Evolutionary conservation across 2,329 filamentous ascomycete genomes (phyloP).

Genomic region (Onygenales sp.): DNA sequence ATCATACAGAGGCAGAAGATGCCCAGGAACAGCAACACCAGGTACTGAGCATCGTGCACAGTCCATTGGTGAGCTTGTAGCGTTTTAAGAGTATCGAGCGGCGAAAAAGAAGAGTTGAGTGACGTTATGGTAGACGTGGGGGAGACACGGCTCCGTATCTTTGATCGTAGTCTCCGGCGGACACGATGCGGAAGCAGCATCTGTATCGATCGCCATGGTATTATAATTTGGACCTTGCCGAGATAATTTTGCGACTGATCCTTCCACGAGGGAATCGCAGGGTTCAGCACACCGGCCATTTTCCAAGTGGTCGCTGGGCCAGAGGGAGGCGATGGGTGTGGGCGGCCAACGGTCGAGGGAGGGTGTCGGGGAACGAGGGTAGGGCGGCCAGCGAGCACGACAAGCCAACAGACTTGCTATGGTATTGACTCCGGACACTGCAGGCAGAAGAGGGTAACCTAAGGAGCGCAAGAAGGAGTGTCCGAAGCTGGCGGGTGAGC

Average conservation of each 20-base stretch:
- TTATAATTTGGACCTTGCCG: slow-evolving; percentile 35
- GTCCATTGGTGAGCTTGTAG: slow-evolving; percentile 73
- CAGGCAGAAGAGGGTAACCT: slow-evolving; percentile 13
- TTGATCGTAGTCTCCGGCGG: slow-evolving; percentile 58
- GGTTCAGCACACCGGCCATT: slow-evolving; percentile 20
- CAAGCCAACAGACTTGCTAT: neutral
- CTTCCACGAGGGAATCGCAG: slow-evolving; percentile 36
- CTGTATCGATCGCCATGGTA: slow-evolving; percentile 42
- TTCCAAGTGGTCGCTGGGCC: neutral
- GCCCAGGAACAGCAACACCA: slow-evolving; percentile 61
- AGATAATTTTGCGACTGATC: slow-evolving; percentile 35
- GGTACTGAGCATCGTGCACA: slow-evolving; percentile 75
- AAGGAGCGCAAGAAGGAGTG: slow-evolving; percentile 11
- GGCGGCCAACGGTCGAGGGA: neutral
- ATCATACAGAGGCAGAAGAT: slow-evolving; percentile 80
- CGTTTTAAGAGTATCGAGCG: slow-evolving; percentile 64
- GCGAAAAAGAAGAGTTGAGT: slow-evolving; percentile 74
- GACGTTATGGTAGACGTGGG: slow-evolving; percentile 64
- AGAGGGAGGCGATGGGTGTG: neutral
- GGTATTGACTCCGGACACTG: slow-evolving; percentile 2
- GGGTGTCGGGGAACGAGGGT: neutral
- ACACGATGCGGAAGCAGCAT: slow-evolving; percentile 53
- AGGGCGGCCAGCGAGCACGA: neutral
- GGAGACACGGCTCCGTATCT: slow-evolving; percentile 56
- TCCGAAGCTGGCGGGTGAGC: slow-evolving; percentile 8